phyloP scores from a whole-genome alignment of 176 grass and related monocot genomes.

The Ampelocalamus luodianensis region DNA sequence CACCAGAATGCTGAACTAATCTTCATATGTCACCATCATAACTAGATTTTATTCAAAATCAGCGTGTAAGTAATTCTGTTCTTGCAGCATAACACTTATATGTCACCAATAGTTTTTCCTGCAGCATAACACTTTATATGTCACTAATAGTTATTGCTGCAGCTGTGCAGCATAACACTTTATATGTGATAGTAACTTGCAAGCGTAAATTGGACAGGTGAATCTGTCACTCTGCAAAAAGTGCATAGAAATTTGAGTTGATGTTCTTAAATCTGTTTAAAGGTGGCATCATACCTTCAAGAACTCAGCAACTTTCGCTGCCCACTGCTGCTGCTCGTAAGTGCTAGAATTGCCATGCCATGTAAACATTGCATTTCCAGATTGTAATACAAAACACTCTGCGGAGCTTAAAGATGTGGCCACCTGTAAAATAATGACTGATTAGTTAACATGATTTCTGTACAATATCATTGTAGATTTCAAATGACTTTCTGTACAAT shows the following conservation, averaged over 20 bases:
- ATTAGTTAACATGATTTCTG: conserved; percentile 22
- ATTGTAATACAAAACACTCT: conserved; percentile 91
- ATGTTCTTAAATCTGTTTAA: conserved; percentile 25
- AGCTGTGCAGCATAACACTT: not conserved
- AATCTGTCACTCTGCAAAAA: conserved; percentile 9
- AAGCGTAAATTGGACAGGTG: not conserved
- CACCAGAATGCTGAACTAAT: not conserved
- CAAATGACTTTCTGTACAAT: not conserved
- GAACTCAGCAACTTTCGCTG: conserved; percentile 80
- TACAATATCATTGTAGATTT: conserved; percentile 3
- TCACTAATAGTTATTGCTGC: not conserved
- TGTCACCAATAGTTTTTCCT: not conserved
- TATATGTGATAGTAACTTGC: not conserved
- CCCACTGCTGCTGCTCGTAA: conserved; percentile 90
- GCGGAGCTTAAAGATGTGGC: conserved; percentile 81
- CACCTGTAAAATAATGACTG: conserved; percentile 58
- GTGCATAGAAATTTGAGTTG: conserved; percentile 16
- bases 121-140: not conserved
- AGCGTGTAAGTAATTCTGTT: not conserved
- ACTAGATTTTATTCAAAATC: not conserved
- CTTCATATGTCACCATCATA: not conserved
- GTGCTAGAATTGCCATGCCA: conserved; percentile 93
- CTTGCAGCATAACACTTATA: not conserved
- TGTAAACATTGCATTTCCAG: conserved; percentile 84
- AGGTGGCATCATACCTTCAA: conserved; percentile 62